Evolutionary conservation across 352 stramenopile species (phyloP).

Genomic region (Globisporangium lucens): DNA sequence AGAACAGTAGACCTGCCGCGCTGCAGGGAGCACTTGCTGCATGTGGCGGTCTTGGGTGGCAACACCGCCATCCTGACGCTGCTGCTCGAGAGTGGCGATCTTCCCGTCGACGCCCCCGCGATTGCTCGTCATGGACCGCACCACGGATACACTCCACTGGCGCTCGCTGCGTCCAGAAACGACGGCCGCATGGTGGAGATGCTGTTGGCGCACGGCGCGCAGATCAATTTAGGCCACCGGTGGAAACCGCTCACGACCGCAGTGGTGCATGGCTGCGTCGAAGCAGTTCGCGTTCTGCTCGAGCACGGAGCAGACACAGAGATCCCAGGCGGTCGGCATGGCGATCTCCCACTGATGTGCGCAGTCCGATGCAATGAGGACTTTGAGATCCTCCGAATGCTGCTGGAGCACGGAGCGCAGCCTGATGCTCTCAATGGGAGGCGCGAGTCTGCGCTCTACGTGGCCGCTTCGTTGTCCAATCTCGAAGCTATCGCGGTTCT

Average conservation of each 20-base stretch:
- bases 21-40: background rate
- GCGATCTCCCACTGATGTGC: background rate
- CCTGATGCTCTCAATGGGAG: background rate
- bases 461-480: background rate
- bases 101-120: background rate
- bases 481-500: background rate
- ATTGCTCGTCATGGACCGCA: too few relatives aligned
- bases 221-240: background rate
- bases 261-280: background rate
- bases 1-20: background rate
- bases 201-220: background rate
- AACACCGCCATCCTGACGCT: background rate
- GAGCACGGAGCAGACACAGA: background rate
- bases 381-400: background rate
- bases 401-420: conserved; percentile 5
- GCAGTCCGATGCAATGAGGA: background rate
- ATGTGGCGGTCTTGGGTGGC: conserved; percentile 1
- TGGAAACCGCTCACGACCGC: background rate
- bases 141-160: background rate
- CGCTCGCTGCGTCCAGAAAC: background rate
- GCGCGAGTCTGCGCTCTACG: background rate
- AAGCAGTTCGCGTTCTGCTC: background rate
- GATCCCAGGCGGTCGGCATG: background rate
- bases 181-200: background rate
- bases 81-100: background rate